Conservation (phyloP, 352 stramenopile genomes). For the Phytophthora colocasiae region DNA sequence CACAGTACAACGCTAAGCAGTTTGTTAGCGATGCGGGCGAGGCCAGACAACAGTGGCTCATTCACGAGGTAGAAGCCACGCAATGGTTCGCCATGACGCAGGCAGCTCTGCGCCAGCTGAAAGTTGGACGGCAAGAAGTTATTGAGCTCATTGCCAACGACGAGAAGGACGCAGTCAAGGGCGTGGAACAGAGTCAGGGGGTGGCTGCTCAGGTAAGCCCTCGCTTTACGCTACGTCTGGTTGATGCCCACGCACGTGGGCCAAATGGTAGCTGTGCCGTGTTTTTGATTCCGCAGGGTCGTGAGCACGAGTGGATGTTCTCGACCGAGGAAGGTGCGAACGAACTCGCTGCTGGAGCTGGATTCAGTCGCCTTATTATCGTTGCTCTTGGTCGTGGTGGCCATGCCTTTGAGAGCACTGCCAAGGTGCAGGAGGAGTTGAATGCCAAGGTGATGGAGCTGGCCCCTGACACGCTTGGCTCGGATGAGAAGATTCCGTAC, state of each 20-base stretch:
- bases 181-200: neutral
- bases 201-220: conserved; percentile 44
- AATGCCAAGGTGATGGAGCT: conserved; percentile 73
- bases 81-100: conserved; percentile 74
- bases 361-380: conserved; percentile 79
- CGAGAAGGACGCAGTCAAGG: conserved; percentile 29
- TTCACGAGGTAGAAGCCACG: conserved; percentile 61
- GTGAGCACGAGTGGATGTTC: conserved; percentile 87
- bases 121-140: conserved; percentile 58
- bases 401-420: conserved; percentile 69
- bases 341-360: conserved; percentile 64
- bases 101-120: conserved; percentile 49
- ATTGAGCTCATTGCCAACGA: conserved; percentile 67
- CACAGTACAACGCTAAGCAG: conserved; percentile 52
- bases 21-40: conserved; percentile 41
- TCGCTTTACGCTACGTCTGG: conserved; percentile 64
- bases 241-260: conserved; percentile 57
- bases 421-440: conserved; percentile 77
- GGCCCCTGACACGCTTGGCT: conserved; percentile 50
- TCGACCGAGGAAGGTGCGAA: conserved; percentile 68
- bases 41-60: conserved; percentile 54
- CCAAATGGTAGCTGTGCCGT: conserved; percentile 68
- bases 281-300: conserved; percentile 82
- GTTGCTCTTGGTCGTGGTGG: conserved; percentile 63
- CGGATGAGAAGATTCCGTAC: conserved; percentile 70